phyloP scores from a whole-genome alignment of 1,139 yeast genomes.

The Geotrichum restrictum region DNA sequence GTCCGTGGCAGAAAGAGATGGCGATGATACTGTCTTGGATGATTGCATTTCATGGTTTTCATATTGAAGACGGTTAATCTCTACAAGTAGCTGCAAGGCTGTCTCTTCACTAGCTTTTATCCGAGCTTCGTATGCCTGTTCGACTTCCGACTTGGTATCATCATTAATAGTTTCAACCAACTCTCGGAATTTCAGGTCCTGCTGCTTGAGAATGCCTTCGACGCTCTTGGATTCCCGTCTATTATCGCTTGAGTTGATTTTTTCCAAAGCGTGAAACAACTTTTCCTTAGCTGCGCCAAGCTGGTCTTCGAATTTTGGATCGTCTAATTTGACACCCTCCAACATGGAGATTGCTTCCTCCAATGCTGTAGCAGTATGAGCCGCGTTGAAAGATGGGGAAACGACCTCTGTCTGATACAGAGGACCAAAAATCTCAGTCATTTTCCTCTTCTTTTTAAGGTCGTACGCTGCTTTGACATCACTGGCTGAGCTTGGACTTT shows the following conservation, averaged over 20 bases:
- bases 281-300: slow-evolving; percentile 10
- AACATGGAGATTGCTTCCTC: slow-evolving; percentile 7
- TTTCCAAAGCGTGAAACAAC: not conserved
- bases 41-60: slow-evolving; percentile 25
- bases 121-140: slow-evolving; percentile 25
- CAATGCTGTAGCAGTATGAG: slow-evolving; percentile 1
- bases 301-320: slow-evolving; percentile 2
- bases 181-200: slow-evolving; percentile 15
- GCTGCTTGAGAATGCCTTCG: slow-evolving; percentile 9
- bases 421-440: slow-evolving; percentile 23
- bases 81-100: slow-evolving; percentile 26
- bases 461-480: slow-evolving; percentile 9
- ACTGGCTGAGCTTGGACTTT: not conserved
- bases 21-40: not conserved
- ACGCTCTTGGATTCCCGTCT: not conserved
- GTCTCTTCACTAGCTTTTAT: slow-evolving; percentile 28
- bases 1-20: not conserved
- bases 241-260: not conserved
- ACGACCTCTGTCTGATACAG: slow-evolving; percentile 10
- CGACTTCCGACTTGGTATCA: slow-evolving; percentile 17
- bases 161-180: slow-evolving; percentile 10
- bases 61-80: slow-evolving; percentile 25
- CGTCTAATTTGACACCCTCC: slow-evolving; percentile 3
- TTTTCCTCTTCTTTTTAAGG: slow-evolving; percentile 22
- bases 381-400: not conserved